Conservation (phyloP, 768 basidiomycete genomes). For the Xerocomellus dryophilus region DNA sequence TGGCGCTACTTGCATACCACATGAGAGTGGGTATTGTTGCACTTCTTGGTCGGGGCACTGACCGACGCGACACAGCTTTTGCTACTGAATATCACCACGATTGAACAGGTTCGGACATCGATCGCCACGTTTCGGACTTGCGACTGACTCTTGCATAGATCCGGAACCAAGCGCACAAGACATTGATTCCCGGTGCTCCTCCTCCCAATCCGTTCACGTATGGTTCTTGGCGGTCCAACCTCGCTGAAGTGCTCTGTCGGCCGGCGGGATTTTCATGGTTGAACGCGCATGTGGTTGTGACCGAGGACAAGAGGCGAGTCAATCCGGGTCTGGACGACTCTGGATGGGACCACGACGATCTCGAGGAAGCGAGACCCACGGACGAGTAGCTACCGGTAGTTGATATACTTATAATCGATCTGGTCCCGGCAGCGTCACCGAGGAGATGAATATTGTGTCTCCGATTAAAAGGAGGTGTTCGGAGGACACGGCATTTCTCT, state of each 20-base stretch:
- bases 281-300: constrained; percentile 53
- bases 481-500: constrained; percentile 29
- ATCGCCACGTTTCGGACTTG: constrained; percentile 7
- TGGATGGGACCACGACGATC: constrained; percentile 27
- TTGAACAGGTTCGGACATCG: constrained; percentile 72
- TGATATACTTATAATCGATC: no score
- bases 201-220: constrained; percentile 89
- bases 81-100: constrained; percentile 88
- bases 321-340: constrained; percentile 61
- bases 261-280: constrained; percentile 82
- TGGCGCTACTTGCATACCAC: constrained; percentile 79
- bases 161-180: constrained; percentile 78
- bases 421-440: background rate
- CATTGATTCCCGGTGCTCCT: constrained; percentile 56
- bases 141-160: constrained; percentile 48
- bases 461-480: constrained; percentile 23
- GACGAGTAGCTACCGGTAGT: constrained; percentile 14
- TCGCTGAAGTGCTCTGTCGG: constrained; percentile 73
- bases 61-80: constrained; percentile 51
- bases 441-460: constrained; percentile 25
- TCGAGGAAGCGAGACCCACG: constrained; percentile 14
- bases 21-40: constrained; percentile 58
- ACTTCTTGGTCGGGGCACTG: background rate
- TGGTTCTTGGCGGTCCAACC: constrained; percentile 70
- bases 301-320: constrained; percentile 68